These are phyloP conservation scores for Lactarius hengduanensis DNA, from an alignment of 768 basidiomycete genomes.

Conservation along the genomic window DNA sequence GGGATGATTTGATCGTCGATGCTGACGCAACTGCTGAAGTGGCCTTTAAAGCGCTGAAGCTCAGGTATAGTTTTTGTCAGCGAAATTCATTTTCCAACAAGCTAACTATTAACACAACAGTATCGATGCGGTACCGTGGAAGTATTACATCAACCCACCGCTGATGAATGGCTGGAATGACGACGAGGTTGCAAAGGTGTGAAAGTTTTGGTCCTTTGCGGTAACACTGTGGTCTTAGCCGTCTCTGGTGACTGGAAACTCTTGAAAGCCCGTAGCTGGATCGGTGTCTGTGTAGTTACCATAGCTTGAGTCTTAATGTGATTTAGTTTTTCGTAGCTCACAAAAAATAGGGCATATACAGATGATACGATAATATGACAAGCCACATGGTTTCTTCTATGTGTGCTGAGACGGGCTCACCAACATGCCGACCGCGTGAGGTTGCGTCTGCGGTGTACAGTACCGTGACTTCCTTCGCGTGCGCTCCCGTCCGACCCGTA, in stretches of 20 bases:
- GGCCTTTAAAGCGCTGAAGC: background rate
- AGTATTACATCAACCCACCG: background rate
- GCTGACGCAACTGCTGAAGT: background rate
- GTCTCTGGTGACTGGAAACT: too few species aligned
- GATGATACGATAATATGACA: background rate
- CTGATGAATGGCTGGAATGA: background rate
- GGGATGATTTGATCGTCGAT: background rate
- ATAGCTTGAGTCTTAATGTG: too few species aligned
- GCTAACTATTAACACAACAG: background rate
- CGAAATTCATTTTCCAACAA: background rate
- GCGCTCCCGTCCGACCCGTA: conserved; percentile 6
- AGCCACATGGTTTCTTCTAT: background rate
- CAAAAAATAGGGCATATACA: too few species aligned
- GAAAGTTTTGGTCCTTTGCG: background rate
- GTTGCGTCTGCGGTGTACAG: conserved; percentile 23
- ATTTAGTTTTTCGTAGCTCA: too few species aligned
- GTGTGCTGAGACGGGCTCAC: background rate
- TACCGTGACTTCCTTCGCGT: conserved; percentile 29
- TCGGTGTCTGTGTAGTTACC: too few species aligned
- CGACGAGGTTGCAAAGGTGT: background rate
- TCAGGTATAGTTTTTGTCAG: background rate
- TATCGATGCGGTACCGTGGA: background rate
- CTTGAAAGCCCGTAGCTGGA: too few species aligned
- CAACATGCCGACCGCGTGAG: background rate
- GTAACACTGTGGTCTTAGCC: too few species aligned